phyloP scores from a whole-genome alignment of 345 rosid species.

The Stellera chamaejasme region DNA sequence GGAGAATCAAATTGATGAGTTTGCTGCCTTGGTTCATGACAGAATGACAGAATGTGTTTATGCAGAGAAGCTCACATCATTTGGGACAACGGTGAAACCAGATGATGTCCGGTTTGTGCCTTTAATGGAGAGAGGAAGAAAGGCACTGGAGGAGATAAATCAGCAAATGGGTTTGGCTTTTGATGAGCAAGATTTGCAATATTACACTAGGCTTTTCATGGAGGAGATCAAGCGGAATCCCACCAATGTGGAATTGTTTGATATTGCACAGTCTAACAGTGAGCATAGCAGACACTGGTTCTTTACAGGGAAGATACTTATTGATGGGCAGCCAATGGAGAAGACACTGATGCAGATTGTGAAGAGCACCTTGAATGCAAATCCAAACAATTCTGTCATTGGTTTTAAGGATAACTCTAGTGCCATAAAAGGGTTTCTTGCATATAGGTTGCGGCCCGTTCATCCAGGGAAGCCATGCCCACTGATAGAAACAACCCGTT shows the following conservation, averaged over 20 bases:
- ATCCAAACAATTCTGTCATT: constrained; percentile 76
- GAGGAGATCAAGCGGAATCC: constrained; percentile 79
- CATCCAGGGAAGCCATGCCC: constrained; percentile 68
- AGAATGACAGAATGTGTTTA: constrained; percentile 88
- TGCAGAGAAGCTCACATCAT: constrained; percentile 47
- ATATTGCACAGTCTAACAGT: constrained; percentile 92
- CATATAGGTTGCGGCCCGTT: constrained; percentile 54
- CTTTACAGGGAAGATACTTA: constrained; percentile 78
- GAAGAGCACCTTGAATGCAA: constrained; percentile 80
- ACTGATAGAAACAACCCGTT: constrained; percentile 32
- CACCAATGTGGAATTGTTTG: constrained; percentile 83
- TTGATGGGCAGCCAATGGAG: constrained; percentile 76
- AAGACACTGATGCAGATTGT: constrained; percentile 91
- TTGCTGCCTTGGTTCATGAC: constrained; percentile 81
- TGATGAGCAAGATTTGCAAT: constrained; percentile 92
- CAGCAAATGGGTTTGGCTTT: constrained; percentile 89
- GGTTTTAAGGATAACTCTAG: constrained; percentile 95
- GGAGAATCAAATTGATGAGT: constrained; percentile 49
- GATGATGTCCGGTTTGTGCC: constrained; percentile 70
- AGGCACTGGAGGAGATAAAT: constrained; percentile 85
- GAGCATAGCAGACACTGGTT: constrained; percentile 98
- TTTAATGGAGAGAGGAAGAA: constrained; percentile 79
- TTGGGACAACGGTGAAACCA: constrained; percentile 55
- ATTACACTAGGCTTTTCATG: constrained; percentile 63
- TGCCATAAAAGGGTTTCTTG: constrained; percentile 82